Evolutionary conservation across 495 filamentous ascomycete genomes (phyloP), one percentile per base, ranked within the genome.

Genomic region (Xylaria castorea): DNA sequence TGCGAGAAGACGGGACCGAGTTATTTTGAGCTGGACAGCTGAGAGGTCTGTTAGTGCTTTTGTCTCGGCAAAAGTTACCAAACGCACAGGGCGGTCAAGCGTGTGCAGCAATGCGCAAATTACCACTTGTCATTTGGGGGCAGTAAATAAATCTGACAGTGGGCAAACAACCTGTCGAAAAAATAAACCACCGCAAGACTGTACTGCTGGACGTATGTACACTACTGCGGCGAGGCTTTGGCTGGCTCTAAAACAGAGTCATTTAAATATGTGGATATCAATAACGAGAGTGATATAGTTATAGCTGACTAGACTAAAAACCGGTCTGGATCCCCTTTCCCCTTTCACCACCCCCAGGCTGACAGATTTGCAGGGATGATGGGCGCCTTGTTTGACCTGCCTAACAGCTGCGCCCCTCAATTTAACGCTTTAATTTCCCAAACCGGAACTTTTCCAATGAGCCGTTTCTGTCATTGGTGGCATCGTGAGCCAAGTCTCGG

Each of bases 361-460:
- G 53, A 57, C 53, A 18, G 53, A 57, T 5, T 14, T 57, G 14
- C 53, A 30, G 14, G 53, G 53, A 14, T 57, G 5, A 27, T 32
- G 53, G 58, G 32, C 58, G 58, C 34, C 50, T 55, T 44, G 66
- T 68, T 55, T 55, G 34, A 68, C 20, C 14, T 66, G 42, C 40
- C 66, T 32, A 14, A 6, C 32, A 68, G 66, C 66, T 68, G 48
- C 50, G 66, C 66, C 66, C 48, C 66, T 68, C 50, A 55, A 68
- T 55, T 55, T 25, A 42, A 44, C 46, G 66, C 50, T 57, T 44
- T 57, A 68, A 68, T 68, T 68, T 68, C 66, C 66, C 66, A 40
- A 68, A 57, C 6, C 9, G 27, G 66, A 36, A 32, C 32, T 34
- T 68, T 22, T 20, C 40, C 46, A 55, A 53, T 53, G 65, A 34